phyloP scores from a whole-genome alignment of 208 protist species.

The Wallacemonas sp. region DNA sequence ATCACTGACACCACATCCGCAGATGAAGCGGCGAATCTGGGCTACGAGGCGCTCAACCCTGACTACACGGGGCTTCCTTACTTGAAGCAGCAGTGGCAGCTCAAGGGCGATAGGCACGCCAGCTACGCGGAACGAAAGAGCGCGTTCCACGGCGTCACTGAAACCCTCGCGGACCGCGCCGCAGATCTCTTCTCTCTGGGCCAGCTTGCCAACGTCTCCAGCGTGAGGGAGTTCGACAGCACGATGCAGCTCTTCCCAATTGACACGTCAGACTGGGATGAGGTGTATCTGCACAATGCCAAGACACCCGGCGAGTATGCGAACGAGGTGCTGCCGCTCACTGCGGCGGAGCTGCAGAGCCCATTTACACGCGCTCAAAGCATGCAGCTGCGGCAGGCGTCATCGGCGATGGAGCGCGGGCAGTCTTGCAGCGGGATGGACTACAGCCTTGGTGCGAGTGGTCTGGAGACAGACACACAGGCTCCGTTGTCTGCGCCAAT shows the following conservation, averaged over 20 bases:
- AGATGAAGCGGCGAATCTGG: constrained; percentile 41
- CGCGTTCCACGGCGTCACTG: constrained; percentile 38
- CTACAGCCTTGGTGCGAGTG: constrained; percentile 2
- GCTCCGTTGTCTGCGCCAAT: constrained; percentile 39
- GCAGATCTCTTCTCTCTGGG: constrained; percentile 22
- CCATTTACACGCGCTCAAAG: not conserved
- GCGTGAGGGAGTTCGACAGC: constrained; percentile 58
- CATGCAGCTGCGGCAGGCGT: not conserved
- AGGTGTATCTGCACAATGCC: constrained; percentile 32
- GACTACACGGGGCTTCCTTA: constrained; percentile 45
- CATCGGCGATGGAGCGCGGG: not conserved
- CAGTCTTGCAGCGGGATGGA: not conserved
- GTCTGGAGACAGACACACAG: constrained; percentile 3
- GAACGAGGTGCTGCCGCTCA: constrained; percentile 36
- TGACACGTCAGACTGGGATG: constrained; percentile 76
- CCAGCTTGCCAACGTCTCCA: constrained; percentile 29
- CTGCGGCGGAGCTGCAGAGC: constrained; percentile 16
- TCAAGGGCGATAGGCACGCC: constrained; percentile 13
- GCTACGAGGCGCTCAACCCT: constrained; percentile 58
- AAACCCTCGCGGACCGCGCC: constrained; percentile 37
- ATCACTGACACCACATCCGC: constrained; percentile 23
- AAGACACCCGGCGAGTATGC: constrained; percentile 33
- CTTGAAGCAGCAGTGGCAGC: constrained; percentile 36
- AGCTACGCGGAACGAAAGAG: constrained; percentile 20
- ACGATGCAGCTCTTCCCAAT: constrained; percentile 59